These are phyloP conservation scores for Heliamphora exappendiculata DNA, from an alignment of 148 eudicot species.

Conservation along the genomic window DNA sequence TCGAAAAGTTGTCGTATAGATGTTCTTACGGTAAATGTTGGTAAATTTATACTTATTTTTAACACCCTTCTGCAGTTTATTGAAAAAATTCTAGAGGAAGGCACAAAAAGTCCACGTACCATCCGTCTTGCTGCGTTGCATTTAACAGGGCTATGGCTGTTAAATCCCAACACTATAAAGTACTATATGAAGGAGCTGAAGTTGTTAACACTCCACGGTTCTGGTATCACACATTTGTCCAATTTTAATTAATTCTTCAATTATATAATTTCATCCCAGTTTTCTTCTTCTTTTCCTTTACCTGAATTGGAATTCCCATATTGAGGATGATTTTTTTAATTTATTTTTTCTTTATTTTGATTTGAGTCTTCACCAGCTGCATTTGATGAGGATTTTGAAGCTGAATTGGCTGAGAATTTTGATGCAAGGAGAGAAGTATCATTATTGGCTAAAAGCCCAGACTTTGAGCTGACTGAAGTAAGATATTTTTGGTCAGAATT, in stretches of 20 bases:
- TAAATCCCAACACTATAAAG: conserved; percentile 54
- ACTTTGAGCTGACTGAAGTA: conserved; percentile 74
- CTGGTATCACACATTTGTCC: conserved; percentile 43
- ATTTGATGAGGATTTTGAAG: conserved; percentile 98
- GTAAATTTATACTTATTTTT: not conserved
- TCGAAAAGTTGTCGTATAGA: not conserved
- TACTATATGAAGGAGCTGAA: conserved; percentile 81
- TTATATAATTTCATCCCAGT: not conserved
- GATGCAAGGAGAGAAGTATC: conserved; percentile 88
- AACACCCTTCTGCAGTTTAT: conserved; percentile 49
- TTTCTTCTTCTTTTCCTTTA: no score
- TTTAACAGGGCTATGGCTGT: conserved; percentile 82
- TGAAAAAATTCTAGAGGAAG: conserved; percentile 88
- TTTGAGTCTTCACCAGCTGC: conserved; percentile 54
- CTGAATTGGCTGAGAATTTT: conserved; percentile 70
- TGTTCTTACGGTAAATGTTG: not conserved
- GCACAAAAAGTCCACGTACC: conserved; percentile 93
- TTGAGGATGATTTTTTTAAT: not conserved
- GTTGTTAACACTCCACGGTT: conserved; percentile 82
- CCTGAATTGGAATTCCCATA: no score
- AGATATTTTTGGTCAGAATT: conserved; percentile 16
- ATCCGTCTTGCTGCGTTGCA: conserved; percentile 94
- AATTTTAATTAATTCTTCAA: not conserved
- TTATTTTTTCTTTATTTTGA: not conserved
- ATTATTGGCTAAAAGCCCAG: conserved; percentile 58